Percentiles rank a stretch among this genome's conserved stretches.
These are phyloP conservation scores for Xerophyta viscosa DNA, from an alignment of 106 monocot species.

Conservation along the genomic window DNA sequence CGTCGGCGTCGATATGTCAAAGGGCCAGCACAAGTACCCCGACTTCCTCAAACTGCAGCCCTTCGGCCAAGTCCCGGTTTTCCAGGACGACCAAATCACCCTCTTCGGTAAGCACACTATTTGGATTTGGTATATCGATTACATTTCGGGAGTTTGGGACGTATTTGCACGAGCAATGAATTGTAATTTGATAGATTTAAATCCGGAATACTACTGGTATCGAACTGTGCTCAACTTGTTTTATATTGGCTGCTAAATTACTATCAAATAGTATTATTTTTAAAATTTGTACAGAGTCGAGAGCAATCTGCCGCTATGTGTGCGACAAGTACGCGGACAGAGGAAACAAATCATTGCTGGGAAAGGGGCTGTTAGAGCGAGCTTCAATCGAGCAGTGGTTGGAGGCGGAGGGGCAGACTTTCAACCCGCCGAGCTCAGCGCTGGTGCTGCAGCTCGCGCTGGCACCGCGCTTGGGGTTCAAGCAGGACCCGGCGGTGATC, in stretches of 20 bases:
- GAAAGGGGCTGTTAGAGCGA: constrained; percentile 24
- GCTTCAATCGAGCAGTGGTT: constrained; percentile 80
- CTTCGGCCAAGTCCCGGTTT: constrained; percentile 57
- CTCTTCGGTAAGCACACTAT: constrained; percentile 34
- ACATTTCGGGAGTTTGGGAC: too few species aligned
- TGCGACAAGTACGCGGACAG: constrained; percentile 60
- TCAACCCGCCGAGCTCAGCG: constrained; percentile 39
- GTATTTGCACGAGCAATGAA: too few species aligned
- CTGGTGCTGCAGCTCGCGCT: constrained; percentile 61
- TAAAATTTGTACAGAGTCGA: constrained; percentile 28
- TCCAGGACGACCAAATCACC: constrained; percentile 33
- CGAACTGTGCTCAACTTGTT: too few species aligned
- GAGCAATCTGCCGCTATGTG: constrained; percentile 76
- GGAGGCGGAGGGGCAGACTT: constrained; percentile 47
- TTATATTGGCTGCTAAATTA: too few species aligned
- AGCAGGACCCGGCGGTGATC: constrained; percentile 32
- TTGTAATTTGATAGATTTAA: too few species aligned
- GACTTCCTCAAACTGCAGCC: constrained; percentile 46
- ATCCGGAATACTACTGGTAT: too few species aligned
- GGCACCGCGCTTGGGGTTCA: constrained; percentile 40
- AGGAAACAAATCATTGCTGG: constrained; percentile 41
- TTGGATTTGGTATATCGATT: background rate
- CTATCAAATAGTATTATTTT: too few species aligned
- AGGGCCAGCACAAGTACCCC: constrained; percentile 40
- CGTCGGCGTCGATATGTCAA: constrained; percentile 40